Conservation (phyloP, 2,329 filamentous ascomycete genomes). For the Ophiostoma sp. region DNA sequence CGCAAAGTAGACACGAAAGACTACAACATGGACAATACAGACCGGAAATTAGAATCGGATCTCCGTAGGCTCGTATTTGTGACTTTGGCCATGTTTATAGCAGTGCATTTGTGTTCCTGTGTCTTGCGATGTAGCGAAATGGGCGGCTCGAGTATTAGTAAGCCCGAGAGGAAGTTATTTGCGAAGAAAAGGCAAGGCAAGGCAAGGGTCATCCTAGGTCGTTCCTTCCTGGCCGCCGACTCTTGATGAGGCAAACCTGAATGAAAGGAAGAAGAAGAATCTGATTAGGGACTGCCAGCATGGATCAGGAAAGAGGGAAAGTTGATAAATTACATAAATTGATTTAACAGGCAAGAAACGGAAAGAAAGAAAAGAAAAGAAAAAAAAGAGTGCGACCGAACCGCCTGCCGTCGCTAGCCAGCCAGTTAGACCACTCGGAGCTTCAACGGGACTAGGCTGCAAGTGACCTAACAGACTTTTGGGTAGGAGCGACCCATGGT, state of each 20-base stretch:
- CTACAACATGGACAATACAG: not conserved
- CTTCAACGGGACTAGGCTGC: not conserved
- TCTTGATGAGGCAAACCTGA: not conserved
- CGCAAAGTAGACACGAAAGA: not conserved
- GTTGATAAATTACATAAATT: constrained; percentile 6
- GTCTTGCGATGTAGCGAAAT: too few relatives aligned
- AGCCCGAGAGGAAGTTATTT: not conserved
- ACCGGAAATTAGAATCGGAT: constrained; percentile 10
- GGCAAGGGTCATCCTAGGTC: too few relatives aligned
- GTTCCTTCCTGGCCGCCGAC: not conserved
- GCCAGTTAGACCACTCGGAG: not conserved
- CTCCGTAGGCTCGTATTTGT: constrained; percentile 6
- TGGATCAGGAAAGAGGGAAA: not conserved
- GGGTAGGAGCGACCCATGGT: constrained; percentile 7
- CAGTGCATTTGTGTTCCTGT: not conserved
- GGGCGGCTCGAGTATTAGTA: too few relatives aligned
- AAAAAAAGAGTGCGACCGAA: constrained; percentile 1
- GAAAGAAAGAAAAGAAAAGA: not conserved
- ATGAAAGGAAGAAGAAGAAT: not conserved
- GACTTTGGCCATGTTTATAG: not conserved
- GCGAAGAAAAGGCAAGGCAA: not conserved
- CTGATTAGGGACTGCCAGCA: not conserved
- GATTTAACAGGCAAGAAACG: not conserved
- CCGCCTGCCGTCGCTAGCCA: constrained; percentile 11
- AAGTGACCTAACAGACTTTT: not conserved